Conservation (phyloP, 257 asterid species). For the Voacanga thouarsii region DNA sequence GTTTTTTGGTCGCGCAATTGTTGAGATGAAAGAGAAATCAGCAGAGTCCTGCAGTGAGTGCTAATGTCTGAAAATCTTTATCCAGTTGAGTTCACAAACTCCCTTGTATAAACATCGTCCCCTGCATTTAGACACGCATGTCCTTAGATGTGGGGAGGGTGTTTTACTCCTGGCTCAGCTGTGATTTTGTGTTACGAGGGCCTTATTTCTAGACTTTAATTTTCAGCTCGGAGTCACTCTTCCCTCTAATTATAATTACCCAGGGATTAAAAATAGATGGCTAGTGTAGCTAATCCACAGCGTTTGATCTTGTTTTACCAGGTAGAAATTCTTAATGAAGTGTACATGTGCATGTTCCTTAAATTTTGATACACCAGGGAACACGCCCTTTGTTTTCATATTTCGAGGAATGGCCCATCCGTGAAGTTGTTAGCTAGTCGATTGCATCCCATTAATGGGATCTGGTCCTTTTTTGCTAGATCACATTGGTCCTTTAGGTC, state of each 20-base stretch:
- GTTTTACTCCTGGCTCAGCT: neutral
- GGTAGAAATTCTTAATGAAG: conserved; percentile 1
- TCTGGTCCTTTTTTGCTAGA: conserved; percentile 5
- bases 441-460: conserved; percentile 10
- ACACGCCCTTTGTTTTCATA: conserved; percentile 15
- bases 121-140: neutral
- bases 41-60: neutral
- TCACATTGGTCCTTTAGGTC: conserved; percentile 12
- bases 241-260: neutral
- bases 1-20: neutral
- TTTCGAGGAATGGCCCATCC: conserved; percentile 13
- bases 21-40: neutral
- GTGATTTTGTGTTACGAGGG: neutral
- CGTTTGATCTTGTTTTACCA: neutral
- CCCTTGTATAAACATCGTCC: neutral
- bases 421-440: conserved; percentile 19
- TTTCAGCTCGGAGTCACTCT: neutral
- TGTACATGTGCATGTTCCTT: conserved; percentile 25
- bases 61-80: neutral
- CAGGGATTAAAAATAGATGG: neutral
- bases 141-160: neutral
- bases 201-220: neutral
- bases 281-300: neutral
- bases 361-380: conserved; percentile 1
- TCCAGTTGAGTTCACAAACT: neutral